Evolutionary conservation across 208 protist species (phyloP).

Genomic region (Trypanosoma congolense): DNA sequence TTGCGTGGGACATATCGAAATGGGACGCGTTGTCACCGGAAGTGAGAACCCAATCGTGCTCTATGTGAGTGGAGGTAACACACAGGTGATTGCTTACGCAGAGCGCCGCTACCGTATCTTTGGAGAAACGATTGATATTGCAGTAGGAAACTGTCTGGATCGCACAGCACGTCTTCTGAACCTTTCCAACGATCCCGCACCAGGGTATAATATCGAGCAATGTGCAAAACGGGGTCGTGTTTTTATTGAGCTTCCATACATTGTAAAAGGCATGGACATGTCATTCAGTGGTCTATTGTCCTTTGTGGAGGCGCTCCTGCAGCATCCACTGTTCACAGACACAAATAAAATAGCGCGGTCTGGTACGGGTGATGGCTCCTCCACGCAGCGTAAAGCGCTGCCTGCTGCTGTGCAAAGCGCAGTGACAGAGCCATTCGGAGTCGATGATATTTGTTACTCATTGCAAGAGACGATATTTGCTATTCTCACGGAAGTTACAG

Average conservation of each 20-base stretch:
- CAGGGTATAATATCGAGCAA: conserved; percentile 99
- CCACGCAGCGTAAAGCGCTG: conserved; percentile 23
- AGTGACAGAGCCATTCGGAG: conserved; percentile 71
- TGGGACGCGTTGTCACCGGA: conserved; percentile 97
- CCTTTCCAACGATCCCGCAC: conserved; percentile 98
- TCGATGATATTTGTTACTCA: conserved; percentile 97
- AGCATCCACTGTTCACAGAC: conserved; percentile 62
- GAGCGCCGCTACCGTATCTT: conserved; percentile 98
- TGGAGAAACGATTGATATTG: conserved; percentile 99
- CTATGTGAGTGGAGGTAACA: conserved; percentile 99
- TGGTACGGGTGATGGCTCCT: not conserved
- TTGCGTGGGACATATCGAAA: conserved; percentile 99
- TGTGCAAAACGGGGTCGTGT: conserved; percentile 76
- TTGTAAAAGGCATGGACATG: conserved; percentile 98
- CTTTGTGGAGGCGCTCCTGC: conserved; percentile 74
- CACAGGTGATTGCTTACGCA: conserved; percentile 97
- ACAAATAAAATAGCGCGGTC: conserved; percentile 24
- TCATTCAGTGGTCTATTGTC: conserved; percentile 94
- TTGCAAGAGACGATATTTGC: conserved; percentile 99
- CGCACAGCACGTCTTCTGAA: conserved; percentile 93
- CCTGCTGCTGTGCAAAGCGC: conserved; percentile 28
- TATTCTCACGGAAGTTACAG: conserved; percentile 99
- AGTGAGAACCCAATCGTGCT: conserved; percentile 96
- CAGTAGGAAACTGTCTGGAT: conserved; percentile 98
- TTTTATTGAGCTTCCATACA: conserved; percentile 95